Base-by-base conservation (phyloP, 805 yeast genomes). In the Blastobotrys americana region DNA sequence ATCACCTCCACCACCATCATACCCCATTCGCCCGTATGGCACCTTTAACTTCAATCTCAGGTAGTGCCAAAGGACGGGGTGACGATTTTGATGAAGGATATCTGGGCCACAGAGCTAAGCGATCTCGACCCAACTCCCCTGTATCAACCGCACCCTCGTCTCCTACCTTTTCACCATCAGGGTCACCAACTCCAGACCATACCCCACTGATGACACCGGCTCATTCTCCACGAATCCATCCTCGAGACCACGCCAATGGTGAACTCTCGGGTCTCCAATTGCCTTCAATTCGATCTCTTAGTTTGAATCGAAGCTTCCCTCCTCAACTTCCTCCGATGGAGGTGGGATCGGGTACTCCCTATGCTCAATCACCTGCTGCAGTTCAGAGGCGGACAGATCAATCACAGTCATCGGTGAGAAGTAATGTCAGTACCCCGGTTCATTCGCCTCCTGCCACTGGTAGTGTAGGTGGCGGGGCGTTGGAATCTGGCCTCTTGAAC, bases 131-230 rank as follows among this genome's bases (percentile, higher is more conserved):
- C 6, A 63, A 56, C 47, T 66, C 71, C 36, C 73, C 73, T 1
- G 55, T 57, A 4, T 60, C 67, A 15, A 68, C 73, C 2, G 73
- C 71, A 15, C 73, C 73, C 15, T 53, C 65, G 9, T 65, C 70
- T 19, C 73, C 73, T 3, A 57, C 64, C 2, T 60, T 63, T 15
- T 57, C 67, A 10, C 58, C 65, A 13, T 57, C 67, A 2, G 55
- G 53, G 2, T 63, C 69, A 17, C 72, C 72, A 9, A 58, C 65
- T 3, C 72, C 67, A 3, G 67, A 65, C 37, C 64, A 65, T 50
- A 70, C 73, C 6, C 73, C 73, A 18, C 55, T 70, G 43, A 67
- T 57, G 28, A 70, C 73, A 10, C 73, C 73, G 5, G 70, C 70
- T 2, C 73, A 67, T 47, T 68, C 73, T 21, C 73, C 73, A 21